Percentiles rank a stretch among this genome's conserved stretches.
phyloP scores from a whole-genome alignment of 2,329 filamentous ascomycete genomes.

The Alternaria incomplexa region DNA sequence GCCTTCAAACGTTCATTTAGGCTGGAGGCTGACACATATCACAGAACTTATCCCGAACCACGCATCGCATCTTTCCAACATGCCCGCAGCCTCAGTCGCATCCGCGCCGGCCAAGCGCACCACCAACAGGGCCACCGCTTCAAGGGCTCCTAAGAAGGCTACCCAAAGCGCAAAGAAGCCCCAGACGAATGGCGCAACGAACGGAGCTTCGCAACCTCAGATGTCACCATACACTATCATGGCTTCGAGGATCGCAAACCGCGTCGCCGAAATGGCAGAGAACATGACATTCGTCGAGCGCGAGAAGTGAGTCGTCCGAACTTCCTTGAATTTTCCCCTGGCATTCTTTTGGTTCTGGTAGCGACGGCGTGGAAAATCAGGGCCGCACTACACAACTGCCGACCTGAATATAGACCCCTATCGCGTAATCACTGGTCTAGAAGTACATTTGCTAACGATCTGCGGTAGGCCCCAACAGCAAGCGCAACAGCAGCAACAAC shows the following conservation, averaged over 20 bases:
- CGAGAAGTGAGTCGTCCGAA: constrained; percentile 36
- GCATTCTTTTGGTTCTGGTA: neutral
- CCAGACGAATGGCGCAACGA: constrained; percentile 34
- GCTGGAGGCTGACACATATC: constrained; percentile 4
- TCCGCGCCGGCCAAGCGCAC: constrained; percentile 43
- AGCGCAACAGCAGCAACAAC: constrained; percentile 26
- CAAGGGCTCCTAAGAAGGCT: constrained; percentile 39
- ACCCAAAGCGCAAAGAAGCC: constrained; percentile 25
- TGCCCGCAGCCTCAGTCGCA: constrained; percentile 44
- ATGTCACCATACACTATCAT: constrained; percentile 59
- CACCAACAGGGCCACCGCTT: constrained; percentile 35
- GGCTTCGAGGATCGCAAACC: constrained; percentile 57
- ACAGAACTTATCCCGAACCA: neutral
- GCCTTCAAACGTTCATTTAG: neutral
- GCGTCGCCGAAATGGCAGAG: constrained; percentile 60
- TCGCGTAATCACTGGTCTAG: neutral
- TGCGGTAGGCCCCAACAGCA: constrained; percentile 26
- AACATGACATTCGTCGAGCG: constrained; percentile 60
- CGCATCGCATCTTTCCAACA: constrained; percentile 14
- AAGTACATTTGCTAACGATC: constrained; percentile 13
- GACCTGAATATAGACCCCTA: neutral
- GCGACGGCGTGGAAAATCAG: constrained; percentile 20
- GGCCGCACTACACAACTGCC: neutral
- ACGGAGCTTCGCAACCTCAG: constrained; percentile 32
- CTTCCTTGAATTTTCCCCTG: neutral